Percentiles rank a stretch among this genome's conserved stretches.
phyloP scores from a whole-genome alignment of 2,329 filamentous ascomycete genomes.

The Beauveria caledonica region DNA sequence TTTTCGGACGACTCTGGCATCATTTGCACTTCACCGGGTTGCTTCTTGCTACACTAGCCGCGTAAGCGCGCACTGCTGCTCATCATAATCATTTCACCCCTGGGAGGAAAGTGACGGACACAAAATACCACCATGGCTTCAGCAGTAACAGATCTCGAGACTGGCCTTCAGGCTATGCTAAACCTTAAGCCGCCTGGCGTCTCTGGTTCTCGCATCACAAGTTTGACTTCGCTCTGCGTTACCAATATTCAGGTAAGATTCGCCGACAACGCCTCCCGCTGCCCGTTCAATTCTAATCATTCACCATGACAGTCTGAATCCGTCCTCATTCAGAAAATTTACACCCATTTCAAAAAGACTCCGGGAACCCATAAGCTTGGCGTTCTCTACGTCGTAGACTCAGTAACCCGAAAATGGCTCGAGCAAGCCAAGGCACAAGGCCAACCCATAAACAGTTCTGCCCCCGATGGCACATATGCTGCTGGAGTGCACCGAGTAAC shows the following conservation, averaged over 20 bases:
- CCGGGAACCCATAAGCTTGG: slow-evolving; percentile 94
- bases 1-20: neutral
- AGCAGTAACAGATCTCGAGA: slow-evolving; percentile 84
- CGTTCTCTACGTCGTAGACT: slow-evolving; percentile 99
- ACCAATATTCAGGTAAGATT: slow-evolving; percentile 75
- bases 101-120: neutral
- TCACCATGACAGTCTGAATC: slow-evolving; percentile 66
- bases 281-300: neutral
- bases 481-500: slow-evolving; percentile 95
- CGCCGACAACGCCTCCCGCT: neutral
- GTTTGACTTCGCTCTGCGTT: slow-evolving; percentile 80
- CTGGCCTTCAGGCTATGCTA: slow-evolving; percentile 85
- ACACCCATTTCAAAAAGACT: slow-evolving; percentile 93
- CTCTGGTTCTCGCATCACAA: slow-evolving; percentile 82
- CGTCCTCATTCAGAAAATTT: slow-evolving; percentile 90
- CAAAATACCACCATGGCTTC: slow-evolving; percentile 51
- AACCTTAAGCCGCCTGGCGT: slow-evolving; percentile 87
- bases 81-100: neutral
- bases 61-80: slow-evolving; percentile 2
- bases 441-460: slow-evolving; percentile 71
- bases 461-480: slow-evolving; percentile 85
- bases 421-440: slow-evolving; percentile 84
- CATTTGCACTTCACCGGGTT: neutral
- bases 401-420: slow-evolving; percentile 97
- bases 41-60: neutral